Percentiles rank a stretch among this genome's conserved stretches.
Evolutionary conservation across 495 filamentous ascomycete genomes (phyloP).

Genomic region (Aspergillus coremiiformis): DNA sequence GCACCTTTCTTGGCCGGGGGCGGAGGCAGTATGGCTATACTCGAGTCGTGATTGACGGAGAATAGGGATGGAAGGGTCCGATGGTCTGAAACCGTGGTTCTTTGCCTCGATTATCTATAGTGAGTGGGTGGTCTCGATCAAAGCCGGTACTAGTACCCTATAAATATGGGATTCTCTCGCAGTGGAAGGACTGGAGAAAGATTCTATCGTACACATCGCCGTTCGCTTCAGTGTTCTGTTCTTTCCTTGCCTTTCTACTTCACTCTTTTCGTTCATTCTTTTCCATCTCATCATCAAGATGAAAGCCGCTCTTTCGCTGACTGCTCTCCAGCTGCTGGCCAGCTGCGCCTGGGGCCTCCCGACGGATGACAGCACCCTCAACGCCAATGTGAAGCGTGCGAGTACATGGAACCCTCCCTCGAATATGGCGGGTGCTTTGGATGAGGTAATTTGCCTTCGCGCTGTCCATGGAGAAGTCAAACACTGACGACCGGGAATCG

Average conservation of each 20-base stretch:
- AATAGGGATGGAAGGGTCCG: no score
- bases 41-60: no score
- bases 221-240: not conserved
- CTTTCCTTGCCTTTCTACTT: not conserved
- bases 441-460: no score
- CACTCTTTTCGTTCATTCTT: not conserved
- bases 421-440: constrained; percentile 8
- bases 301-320: constrained; percentile 11
- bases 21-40: not conserved
- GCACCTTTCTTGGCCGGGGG: not conserved
- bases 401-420: constrained; percentile 12
- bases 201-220: no score
- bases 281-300: not conserved
- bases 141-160: no score
- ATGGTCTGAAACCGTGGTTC: not conserved
- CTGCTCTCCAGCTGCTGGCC: constrained; percentile 16
- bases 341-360: constrained; percentile 11
- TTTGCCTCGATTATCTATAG: not conserved
- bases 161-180: no score
- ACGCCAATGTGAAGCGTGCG: constrained; percentile 1
- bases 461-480: no score
- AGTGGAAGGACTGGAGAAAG: no score
- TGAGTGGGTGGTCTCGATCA: no score
- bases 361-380: not conserved
- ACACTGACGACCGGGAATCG: not conserved